These are phyloP conservation scores for Ogataea salicorniae DNA, from an alignment of 805 yeast genomes.

Conservation along the genomic window DNA sequence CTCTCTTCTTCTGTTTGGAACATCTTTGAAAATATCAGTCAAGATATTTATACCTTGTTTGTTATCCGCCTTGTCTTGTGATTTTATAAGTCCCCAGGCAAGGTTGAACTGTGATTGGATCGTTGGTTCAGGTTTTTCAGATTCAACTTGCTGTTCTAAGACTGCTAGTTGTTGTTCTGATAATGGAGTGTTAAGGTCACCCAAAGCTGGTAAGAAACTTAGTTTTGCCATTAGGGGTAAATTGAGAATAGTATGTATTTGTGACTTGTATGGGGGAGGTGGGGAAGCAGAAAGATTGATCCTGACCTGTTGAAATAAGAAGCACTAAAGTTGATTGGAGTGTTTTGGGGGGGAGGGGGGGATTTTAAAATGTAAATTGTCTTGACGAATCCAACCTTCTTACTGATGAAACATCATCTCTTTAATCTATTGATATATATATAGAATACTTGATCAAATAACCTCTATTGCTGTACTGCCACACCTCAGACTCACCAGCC, in stretches of 20 bases:
- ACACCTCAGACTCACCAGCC: too few relatives aligned
- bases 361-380: too few relatives aligned
- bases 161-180: conserved; percentile 71
- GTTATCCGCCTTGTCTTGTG: conserved; percentile 57
- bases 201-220: conserved; percentile 25
- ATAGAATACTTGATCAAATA: too few relatives aligned
- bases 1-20: conserved; percentile 82
- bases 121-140: conserved; percentile 76
- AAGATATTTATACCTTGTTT: conserved; percentile 75
- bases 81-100: conserved; percentile 93
- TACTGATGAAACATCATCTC: too few relatives aligned
- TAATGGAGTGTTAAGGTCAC: conserved; percentile 42
- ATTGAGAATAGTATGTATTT: not conserved
- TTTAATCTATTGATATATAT: too few relatives aligned
- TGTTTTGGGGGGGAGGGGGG: too few relatives aligned
- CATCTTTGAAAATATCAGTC: conserved; percentile 64
- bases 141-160: conserved; percentile 67
- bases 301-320: too few relatives aligned
- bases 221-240: conserved; percentile 20
- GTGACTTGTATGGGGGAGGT: too few relatives aligned
- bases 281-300: too few relatives aligned
- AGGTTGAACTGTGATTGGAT: conserved; percentile 87
- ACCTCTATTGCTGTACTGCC: too few relatives aligned
- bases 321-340: too few relatives aligned
- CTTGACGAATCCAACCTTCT: too few relatives aligned